These are phyloP conservation scores for Fusarium sp. DNA, from an alignment of 2,329 filamentous ascomycete genomes.

Conservation along the genomic window DNA sequence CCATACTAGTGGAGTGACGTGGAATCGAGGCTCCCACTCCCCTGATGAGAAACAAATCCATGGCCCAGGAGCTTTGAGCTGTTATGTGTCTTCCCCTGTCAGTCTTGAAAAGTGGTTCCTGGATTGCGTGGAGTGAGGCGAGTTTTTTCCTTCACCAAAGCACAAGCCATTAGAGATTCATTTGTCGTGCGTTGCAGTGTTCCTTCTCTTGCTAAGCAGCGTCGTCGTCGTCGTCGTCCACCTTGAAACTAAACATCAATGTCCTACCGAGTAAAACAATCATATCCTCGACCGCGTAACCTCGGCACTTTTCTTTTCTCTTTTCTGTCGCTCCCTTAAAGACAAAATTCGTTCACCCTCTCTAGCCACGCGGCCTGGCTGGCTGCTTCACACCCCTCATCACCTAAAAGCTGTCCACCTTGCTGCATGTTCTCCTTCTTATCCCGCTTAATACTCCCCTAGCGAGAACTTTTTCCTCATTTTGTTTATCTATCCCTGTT, in stretches of 20 bases:
- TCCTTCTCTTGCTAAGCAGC: not conserved
- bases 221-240: not conserved
- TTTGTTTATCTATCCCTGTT: not conserved
- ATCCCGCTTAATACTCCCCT: not conserved
- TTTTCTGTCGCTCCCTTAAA: not conserved
- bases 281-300: not conserved
- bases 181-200: not conserved
- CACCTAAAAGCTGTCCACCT: not conserved
- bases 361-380: not conserved
- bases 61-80: not conserved
- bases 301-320: not conserved
- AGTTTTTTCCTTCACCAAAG: not conserved
- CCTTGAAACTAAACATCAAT: not conserved
- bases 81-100: not conserved
- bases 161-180: not conserved
- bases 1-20: not conserved
- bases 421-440: not conserved
- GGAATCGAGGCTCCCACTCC: not conserved
- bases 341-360: not conserved
- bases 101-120: not conserved
- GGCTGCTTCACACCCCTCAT: not conserved
- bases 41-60: not conserved
- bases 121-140: conserved; percentile 13
- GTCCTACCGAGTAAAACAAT: not conserved
- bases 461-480: not conserved